These are phyloP conservation scores for Phialophora chinensis DNA, from an alignment of 2,329 filamentous ascomycete species.

Conservation along the genomic window DNA sequence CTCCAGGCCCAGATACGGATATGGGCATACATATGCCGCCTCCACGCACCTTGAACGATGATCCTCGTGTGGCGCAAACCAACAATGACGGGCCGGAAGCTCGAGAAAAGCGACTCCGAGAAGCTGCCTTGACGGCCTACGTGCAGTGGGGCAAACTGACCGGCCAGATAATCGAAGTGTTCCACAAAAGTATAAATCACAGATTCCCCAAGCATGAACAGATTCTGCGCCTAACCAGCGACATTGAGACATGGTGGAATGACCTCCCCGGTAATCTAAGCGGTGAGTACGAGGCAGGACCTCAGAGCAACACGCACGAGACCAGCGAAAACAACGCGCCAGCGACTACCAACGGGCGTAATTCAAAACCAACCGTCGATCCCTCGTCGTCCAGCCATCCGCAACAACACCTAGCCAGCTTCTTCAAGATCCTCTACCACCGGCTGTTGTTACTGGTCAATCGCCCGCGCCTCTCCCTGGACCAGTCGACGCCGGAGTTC, in stretches of 20 bases:
- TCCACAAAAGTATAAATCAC: slow-evolving; percentile 51
- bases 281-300: slow-evolving; percentile 28
- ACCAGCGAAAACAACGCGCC: slow-evolving; percentile 10
- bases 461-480: slow-evolving; percentile 48
- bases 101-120: slow-evolving; percentile 39
- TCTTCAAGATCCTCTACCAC: slow-evolving; percentile 52
- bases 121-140: slow-evolving; percentile 47
- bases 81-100: slow-evolving; percentile 32
- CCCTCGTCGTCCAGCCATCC: slow-evolving; percentile 10
- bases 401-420: slow-evolving; percentile 41
- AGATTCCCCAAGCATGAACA: slow-evolving; percentile 48
- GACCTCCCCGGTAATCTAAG: slow-evolving; percentile 43
- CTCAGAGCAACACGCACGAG: slow-evolving; percentile 5
- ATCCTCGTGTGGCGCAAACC: slow-evolving; percentile 21
- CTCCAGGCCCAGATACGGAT: slow-evolving; percentile 29
- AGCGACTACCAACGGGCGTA: slow-evolving; percentile 8
- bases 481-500: slow-evolving; percentile 48
- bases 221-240: slow-evolving; percentile 48
- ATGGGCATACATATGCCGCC: slow-evolving; percentile 36
- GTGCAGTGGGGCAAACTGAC: slow-evolving; percentile 50
- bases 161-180: slow-evolving; percentile 49
- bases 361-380: slow-evolving; percentile 6
- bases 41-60: slow-evolving; percentile 20
- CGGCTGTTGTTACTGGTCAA: slow-evolving; percentile 50
- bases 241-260: slow-evolving; percentile 54